A percentile compares a stretch with the other conserved stretches of the same genome.
These are phyloP conservation scores for Mortierella sp. DNA, from an alignment of 371 early-diverging fungal species.

Conservation along the genomic window DNA sequence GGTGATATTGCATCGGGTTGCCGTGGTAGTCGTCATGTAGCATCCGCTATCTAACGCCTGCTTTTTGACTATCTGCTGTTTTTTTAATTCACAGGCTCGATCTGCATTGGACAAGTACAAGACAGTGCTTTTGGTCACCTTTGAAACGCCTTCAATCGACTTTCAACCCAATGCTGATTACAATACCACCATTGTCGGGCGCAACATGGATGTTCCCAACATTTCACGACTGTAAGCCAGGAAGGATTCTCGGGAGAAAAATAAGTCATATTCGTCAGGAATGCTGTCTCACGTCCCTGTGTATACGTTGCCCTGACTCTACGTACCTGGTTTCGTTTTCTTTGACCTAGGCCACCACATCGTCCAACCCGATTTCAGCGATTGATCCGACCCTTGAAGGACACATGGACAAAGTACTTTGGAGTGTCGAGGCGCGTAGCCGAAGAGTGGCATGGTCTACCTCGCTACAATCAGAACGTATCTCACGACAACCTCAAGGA, in stretches of 20 bases:
- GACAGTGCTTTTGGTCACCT: slow-evolving; percentile 64
- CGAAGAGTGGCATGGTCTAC: slow-evolving; percentile 61
- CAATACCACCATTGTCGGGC: slow-evolving; percentile 47
- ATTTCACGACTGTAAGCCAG: slow-evolving; percentile 38
- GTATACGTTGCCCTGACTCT: too few species aligned
- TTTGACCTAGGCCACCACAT: slow-evolving; percentile 30
- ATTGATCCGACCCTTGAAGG: slow-evolving; percentile 20
- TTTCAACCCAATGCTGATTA: slow-evolving; percentile 80
- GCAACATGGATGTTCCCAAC: slow-evolving; percentile 42
- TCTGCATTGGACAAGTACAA: slow-evolving; percentile 74
- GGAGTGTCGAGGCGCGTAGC: slow-evolving; percentile 34
- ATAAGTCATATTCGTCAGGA: neutral
- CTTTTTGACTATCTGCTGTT: neutral
- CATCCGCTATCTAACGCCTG: too few species aligned
- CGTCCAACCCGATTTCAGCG: slow-evolving; percentile 16
- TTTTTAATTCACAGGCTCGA: slow-evolving; percentile 56
- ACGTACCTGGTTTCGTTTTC: neutral
- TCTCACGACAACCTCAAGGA: slow-evolving; percentile 48
- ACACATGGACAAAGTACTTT: slow-evolving; percentile 32
- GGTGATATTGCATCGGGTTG: too few species aligned
- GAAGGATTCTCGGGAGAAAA: neutral
- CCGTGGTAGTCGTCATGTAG: too few species aligned
- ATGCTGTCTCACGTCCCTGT: neutral
- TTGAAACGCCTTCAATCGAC: slow-evolving; percentile 69
- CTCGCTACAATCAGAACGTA: slow-evolving; percentile 53